phyloP scores from a whole-genome alignment of 345 rosid species.

The Combretum micranthum region DNA sequence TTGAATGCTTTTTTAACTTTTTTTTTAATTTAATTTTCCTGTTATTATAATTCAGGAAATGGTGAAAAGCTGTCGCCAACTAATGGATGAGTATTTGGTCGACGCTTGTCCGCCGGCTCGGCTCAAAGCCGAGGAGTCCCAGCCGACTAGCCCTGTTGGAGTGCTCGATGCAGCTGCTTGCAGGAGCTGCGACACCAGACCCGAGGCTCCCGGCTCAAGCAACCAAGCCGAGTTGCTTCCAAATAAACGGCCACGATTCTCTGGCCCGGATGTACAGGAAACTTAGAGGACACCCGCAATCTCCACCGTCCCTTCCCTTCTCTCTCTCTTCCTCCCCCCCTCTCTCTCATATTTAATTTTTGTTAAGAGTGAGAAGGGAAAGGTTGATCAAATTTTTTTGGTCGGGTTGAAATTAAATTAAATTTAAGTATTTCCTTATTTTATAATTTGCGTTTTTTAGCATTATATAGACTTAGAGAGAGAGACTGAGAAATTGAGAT shows the following conservation, averaged over 20 bases:
- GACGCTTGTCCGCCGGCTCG: slow-evolving; percentile 48
- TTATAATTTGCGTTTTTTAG: too few species aligned
- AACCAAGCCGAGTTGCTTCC: slow-evolving; percentile 25
- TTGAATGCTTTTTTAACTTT: neutral
- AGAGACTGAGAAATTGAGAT: too few species aligned
- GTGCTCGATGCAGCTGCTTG: slow-evolving; percentile 63
- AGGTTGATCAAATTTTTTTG: too few species aligned
- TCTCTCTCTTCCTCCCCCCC: neutral
- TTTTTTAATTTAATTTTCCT: neutral
- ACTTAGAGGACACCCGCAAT: slow-evolving; percentile 19
- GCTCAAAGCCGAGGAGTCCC: slow-evolving; percentile 14
- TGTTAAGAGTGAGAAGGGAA: too few species aligned
- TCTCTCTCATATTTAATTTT: neutral
- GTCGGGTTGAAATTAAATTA: too few species aligned
- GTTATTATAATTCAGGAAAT: slow-evolving; percentile 33
- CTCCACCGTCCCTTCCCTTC: neutral
- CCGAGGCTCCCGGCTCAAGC: slow-evolving; percentile 28
- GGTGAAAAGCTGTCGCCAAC: slow-evolving; percentile 77
- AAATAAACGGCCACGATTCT: slow-evolving; percentile 7
- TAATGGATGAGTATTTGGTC: slow-evolving; percentile 50
- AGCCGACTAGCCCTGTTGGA: slow-evolving; percentile 52
- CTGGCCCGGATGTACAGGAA: slow-evolving; percentile 41
- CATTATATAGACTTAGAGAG: too few species aligned
- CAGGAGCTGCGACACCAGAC: slow-evolving; percentile 39
- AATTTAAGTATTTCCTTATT: too few species aligned